phyloP scores from a whole-genome alignment of 1,284 basidiomycete species.

The Heliocybe sulcata region DNA sequence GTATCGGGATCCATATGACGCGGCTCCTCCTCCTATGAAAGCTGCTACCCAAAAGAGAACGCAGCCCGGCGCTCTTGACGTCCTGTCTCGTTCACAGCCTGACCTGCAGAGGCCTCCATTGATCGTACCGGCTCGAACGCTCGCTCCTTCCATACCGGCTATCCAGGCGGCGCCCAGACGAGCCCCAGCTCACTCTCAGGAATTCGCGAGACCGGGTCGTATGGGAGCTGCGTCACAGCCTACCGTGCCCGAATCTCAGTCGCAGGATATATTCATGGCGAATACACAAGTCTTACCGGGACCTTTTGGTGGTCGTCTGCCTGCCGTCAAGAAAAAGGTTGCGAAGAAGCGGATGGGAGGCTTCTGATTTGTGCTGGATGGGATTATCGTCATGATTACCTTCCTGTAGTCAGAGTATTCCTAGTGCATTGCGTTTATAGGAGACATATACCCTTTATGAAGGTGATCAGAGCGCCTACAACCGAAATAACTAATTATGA shows the following conservation, averaged over 20 bases:
- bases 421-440: not conserved
- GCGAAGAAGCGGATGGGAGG: slow-evolving; percentile 70
- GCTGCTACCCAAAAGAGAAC: slow-evolving; percentile 7
- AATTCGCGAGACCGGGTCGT: not conserved
- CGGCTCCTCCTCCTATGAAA: slow-evolving; percentile 6
- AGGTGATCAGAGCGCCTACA: not conserved
- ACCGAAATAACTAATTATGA: not conserved
- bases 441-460: no score
- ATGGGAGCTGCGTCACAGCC: not conserved
- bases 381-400: not conserved
- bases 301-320: slow-evolving; percentile 56
- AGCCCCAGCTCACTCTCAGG: not conserved
- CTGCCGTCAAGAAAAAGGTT: slow-evolving; percentile 42
- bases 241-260: slow-evolving; percentile 13
- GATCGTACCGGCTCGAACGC: slow-evolving; percentile 19
- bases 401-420: not conserved
- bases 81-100: not conserved
- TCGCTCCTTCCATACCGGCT: slow-evolving; percentile 12
- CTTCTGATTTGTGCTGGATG: slow-evolving; percentile 40
- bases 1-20: slow-evolving; percentile 49
- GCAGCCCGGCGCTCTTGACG: not conserved
- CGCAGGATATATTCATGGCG: slow-evolving; percentile 36
- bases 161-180: not conserved
- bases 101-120: slow-evolving; percentile 24
- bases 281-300: slow-evolving; percentile 72